Evolutionary conservation across 139 green algal species (phyloP), one percentile per base, ranked within the genome.

Genomic region (Haematococcus lacustris): DNA sequence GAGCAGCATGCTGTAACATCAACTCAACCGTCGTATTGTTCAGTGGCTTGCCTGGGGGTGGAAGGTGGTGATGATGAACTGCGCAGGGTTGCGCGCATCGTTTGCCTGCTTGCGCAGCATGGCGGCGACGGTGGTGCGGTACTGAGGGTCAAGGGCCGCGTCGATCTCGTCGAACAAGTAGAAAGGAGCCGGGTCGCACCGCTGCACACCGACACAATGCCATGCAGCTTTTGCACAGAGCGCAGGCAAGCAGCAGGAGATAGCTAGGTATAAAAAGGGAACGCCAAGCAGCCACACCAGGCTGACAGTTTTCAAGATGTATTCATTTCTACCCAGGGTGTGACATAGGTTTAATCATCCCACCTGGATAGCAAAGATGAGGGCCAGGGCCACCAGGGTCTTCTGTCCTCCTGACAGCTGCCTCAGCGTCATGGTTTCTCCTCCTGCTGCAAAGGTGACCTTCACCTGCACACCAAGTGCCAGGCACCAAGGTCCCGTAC

Each of bases 131-230:
- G 92, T 87, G 28, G 74, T 83, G 17, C 79, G 68, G 82, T 95
- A 96, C 73, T 95, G 86, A 32, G 94, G 92, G 78, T 99, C 96
- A 67, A 99, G 84, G 23, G 96, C 96, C 0, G 96, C 95, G 83
- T 99, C 95, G 34, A 99, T 97, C 84, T 99, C 95, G 75, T 99
- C 95, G 75, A 99, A 98, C 28, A 99, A 84, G 85, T 99, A 97
- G 79, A 99, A 99, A 37, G 95, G 95, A 38, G 94, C 94, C 17
- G 95, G 95, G 80, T 99, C 95, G 81, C 91, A 98, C 41, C 91
- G 83, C 81, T 96, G 90, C 65, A 60, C n/a, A n/a, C n/a, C n/a
- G n/a, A n/a, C n/a, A n/a, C n/a, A n/a, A n/a, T n/a, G n/a, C n/a
- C n/a, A n/a, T n/a, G n/a, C n/a, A n/a, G n/a, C n/a, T n/a, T n/a